Percentiles rank a stretch among this genome's conserved stretches.
Evolutionary conservation across 306 rosid species (phyloP).

Genomic region (Fragaria iinumae): DNA sequence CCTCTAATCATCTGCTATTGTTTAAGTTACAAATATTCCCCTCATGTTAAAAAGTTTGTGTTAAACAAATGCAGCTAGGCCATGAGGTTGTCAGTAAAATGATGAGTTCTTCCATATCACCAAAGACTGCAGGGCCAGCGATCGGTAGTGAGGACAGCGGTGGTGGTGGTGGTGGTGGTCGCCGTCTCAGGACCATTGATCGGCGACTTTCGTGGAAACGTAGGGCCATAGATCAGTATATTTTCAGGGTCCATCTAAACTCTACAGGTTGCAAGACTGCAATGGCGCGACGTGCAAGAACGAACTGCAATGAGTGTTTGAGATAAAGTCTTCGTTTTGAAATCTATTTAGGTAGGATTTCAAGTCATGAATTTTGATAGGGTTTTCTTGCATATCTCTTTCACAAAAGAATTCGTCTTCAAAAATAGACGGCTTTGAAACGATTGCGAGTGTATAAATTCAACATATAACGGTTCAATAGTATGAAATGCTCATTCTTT

Average conservation of each 20-base stretch:
- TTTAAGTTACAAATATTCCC: background rate
- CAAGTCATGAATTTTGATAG: background rate
- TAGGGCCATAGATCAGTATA: background rate
- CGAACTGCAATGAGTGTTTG: background rate
- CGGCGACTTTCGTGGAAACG: background rate
- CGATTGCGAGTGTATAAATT: background rate
- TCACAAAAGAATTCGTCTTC: background rate
- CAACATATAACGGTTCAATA: no score
- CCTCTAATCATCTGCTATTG: background rate
- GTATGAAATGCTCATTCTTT: no score
- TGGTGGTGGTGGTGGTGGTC: slow-evolving; percentile 21
- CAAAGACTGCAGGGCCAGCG: slow-evolving; percentile 6
- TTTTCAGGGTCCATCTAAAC: background rate
- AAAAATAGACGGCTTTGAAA: background rate
- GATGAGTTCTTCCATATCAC: background rate
- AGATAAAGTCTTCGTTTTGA: background rate
- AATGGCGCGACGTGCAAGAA: background rate
- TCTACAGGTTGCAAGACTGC: background rate
- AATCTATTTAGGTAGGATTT: slow-evolving; percentile 3
- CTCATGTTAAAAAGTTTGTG: background rate
- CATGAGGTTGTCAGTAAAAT: slow-evolving; percentile 4
- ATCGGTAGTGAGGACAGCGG: background rate
- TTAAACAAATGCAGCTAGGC: background rate
- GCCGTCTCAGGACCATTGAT: slow-evolving; percentile 1
- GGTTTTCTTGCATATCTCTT: background rate